phyloP scores from a whole-genome alignment of 495 filamentous ascomycete species.

The Apodospora peruviana region DNA sequence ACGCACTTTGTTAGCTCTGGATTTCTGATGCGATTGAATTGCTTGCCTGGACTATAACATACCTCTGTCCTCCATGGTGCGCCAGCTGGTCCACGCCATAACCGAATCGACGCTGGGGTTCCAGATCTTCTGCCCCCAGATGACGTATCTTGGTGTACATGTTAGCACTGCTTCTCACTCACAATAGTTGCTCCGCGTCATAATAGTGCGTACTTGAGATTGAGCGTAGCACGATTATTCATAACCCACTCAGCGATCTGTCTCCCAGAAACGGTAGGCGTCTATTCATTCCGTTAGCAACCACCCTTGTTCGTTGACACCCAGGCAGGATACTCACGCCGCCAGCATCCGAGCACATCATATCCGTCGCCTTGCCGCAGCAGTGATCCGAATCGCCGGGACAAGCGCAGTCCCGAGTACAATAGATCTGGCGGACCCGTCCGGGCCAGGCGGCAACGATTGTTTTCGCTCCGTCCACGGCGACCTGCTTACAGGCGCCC shows the following conservation, averaged over 20 bases:
- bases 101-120: conserved; percentile 25
- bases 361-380: conserved; percentile 35
- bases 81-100: conserved; percentile 32
- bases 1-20: background rate
- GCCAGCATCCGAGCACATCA: conserved; percentile 37
- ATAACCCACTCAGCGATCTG: conserved; percentile 43
- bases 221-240: conserved; percentile 31
- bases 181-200: too few species aligned
- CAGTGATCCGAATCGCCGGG: conserved; percentile 33
- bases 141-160: too few species aligned
- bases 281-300: too few species aligned
- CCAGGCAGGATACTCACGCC: conserved; percentile 22
- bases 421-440: conserved; percentile 29
- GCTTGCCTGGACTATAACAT: background rate
- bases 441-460: conserved; percentile 33
- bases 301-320: background rate
- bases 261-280: conserved; percentile 21
- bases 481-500: conserved; percentile 29
- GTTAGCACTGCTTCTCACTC: too few species aligned
- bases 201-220: too few species aligned
- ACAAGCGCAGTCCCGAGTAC: conserved; percentile 27
- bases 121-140: conserved; percentile 46
- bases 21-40: background rate
- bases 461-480: conserved; percentile 27
- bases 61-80: conserved; percentile 36